Conservation (phyloP, 2,329 filamentous ascomycete genomes). For the Emericellopsis cladophorae region DNA sequence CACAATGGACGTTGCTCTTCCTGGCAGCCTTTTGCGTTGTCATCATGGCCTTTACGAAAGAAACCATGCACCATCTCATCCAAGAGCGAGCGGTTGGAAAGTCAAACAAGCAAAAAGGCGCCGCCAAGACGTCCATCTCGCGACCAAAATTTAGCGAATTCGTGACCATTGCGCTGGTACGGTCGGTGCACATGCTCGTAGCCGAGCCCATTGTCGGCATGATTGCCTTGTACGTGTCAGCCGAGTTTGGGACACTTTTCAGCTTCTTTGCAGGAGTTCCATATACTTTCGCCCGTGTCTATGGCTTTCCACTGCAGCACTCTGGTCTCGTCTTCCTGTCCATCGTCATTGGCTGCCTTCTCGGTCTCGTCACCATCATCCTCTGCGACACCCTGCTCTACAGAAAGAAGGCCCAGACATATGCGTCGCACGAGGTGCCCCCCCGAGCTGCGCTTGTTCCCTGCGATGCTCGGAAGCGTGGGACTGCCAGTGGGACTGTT, state of each 20-base stretch:
- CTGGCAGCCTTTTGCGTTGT: slow-evolving; percentile 24
- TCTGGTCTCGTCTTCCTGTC: slow-evolving; percentile 30
- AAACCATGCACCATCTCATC: slow-evolving; percentile 44
- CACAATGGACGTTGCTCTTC: slow-evolving; percentile 36
- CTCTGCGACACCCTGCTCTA: slow-evolving; percentile 30
- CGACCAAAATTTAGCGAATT: slow-evolving; percentile 16
- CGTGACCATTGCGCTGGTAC: slow-evolving; percentile 27
- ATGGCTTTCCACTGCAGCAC: slow-evolving; percentile 28
- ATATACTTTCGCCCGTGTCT: slow-evolving; percentile 30
- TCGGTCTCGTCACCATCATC: slow-evolving; percentile 2
- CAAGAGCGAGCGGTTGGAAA: slow-evolving; percentile 18
- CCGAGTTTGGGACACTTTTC: slow-evolving; percentile 38
- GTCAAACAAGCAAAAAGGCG: slow-evolving; percentile 18
- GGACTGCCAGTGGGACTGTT: slow-evolving; percentile 41
- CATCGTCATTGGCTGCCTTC: slow-evolving; percentile 29
- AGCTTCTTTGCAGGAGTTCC: slow-evolving; percentile 39
- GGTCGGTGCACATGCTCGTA: slow-evolving; percentile 45
- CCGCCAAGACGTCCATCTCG: slow-evolving; percentile 11
- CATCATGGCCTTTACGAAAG: slow-evolving; percentile 27
- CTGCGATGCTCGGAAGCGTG: slow-evolving; percentile 44
- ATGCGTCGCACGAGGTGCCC: slow-evolving; percentile 21
- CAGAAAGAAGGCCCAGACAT: slow-evolving; percentile 16
- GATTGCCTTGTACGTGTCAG: slow-evolving; percentile 33
- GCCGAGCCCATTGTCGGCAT: slow-evolving; percentile 52
- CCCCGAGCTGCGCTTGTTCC: slow-evolving; percentile 45